Conservation (phyloP, 1,284 basidiomycete species). For the Apiotrichum gamsii region DNA sequence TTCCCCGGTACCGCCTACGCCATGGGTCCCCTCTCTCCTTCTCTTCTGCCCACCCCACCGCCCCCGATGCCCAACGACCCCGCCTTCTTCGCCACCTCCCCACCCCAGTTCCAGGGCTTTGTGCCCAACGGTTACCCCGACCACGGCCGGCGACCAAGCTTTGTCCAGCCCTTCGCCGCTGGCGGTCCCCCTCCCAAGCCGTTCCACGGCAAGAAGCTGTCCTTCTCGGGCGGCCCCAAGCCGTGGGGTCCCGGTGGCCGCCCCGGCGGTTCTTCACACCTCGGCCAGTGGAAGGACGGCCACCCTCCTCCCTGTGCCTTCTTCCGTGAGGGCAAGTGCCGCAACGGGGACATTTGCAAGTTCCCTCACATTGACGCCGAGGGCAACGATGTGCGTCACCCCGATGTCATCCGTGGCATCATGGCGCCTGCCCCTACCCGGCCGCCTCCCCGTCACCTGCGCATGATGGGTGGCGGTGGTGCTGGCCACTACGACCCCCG, state of each 20-base stretch:
- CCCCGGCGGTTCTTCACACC: conserved; percentile 22
- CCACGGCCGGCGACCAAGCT: conserved; percentile 9
- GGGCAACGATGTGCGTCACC: conserved; percentile 45
- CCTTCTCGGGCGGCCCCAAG: conserved; percentile 41
- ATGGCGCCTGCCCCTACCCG: conserved; percentile 37
- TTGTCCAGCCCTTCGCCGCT: conserved; percentile 15
- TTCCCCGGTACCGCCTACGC: conserved; percentile 7
- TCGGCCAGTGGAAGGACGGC: conserved; percentile 46
- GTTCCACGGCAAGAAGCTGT: conserved; percentile 41
- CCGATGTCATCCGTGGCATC: conserved; percentile 43
- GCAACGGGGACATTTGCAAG: conserved; percentile 47
- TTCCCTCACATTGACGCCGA: conserved; percentile 46
- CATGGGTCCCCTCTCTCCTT: conserved; percentile 28
- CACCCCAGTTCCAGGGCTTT: conserved; percentile 26
- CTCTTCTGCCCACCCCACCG: conserved; percentile 29
- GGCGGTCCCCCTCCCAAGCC: conserved; percentile 20
- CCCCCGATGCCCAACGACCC: conserved; percentile 35
- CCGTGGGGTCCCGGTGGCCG: conserved; percentile 21
- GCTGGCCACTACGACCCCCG: conserved; percentile 24
- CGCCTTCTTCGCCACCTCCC: conserved; percentile 37
- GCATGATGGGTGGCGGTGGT: conserved; percentile 21
- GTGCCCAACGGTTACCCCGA: conserved; percentile 19
- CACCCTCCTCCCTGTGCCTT: conserved; percentile 46
- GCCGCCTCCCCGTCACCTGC: conserved; percentile 20
- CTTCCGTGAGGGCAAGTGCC: conserved; percentile 45